Evolutionary conservation across 495 filamentous ascomycete genomes (phyloP).

Genomic region (Echria macrotheca): DNA sequence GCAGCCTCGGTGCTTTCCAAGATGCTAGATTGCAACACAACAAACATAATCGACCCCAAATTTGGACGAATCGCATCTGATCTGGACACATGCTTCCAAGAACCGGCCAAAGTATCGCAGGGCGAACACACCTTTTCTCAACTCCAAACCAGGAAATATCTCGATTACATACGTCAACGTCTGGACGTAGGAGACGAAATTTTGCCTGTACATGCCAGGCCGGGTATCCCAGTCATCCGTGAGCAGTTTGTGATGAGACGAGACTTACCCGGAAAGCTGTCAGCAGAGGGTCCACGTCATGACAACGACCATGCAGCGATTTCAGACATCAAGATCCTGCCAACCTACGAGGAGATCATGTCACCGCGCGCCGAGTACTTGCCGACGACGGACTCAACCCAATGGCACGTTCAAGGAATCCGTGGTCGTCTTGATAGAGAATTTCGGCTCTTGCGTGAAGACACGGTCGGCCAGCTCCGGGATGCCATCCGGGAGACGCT

Average conservation of each 20-base stretch:
- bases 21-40: conserved; percentile 32
- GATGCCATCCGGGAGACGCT: conserved; percentile 48
- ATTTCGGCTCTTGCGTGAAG: conserved; percentile 63
- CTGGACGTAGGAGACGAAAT: conserved; percentile 24
- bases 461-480: conserved; percentile 57
- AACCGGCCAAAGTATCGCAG: neutral
- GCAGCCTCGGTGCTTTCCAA: conserved; percentile 25
- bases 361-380: conserved; percentile 53
- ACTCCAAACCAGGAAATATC: conserved; percentile 24
- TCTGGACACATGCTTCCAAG: conserved; percentile 1
- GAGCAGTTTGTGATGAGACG: conserved; percentile 36
- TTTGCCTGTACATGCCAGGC: neutral
- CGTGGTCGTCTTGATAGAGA: conserved; percentile 61
- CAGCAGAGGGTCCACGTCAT: conserved; percentile 51
- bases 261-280: conserved; percentile 50
- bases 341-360: conserved; percentile 57
- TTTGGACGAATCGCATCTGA: conserved; percentile 10
- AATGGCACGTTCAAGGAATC: conserved; percentile 54
- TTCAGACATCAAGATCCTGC: conserved; percentile 54
- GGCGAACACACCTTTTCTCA: conserved; percentile 23
- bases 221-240: conserved; percentile 7
- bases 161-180: conserved; percentile 25
- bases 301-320: conserved; percentile 64
- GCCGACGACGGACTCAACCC: conserved; percentile 44
- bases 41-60: conserved; percentile 26